A percentile compares a stretch with the other conserved stretches of the same genome.
Conservation (phyloP, 2,329 filamentous ascomycete genomes). For the Aspergillus proliferans region DNA sequence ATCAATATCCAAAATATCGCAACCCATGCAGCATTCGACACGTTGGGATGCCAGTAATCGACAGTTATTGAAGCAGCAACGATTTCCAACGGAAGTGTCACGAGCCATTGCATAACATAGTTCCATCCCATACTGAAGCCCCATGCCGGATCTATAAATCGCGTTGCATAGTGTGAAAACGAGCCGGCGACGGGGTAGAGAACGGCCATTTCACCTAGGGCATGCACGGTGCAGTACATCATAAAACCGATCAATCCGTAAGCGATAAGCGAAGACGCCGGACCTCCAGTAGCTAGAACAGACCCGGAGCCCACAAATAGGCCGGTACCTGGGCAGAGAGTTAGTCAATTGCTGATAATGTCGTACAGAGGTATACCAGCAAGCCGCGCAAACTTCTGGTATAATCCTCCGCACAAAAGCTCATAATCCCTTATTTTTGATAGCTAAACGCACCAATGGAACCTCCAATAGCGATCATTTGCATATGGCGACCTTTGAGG, state of each 20-base stretch:
- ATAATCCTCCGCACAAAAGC: no score
- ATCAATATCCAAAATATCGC: conserved; percentile 75
- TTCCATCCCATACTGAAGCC: conserved; percentile 96
- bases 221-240: conserved; percentile 88
- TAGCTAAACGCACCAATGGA: conserved; percentile 61
- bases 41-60: conserved; percentile 63
- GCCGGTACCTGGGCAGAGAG: conserved; percentile 56
- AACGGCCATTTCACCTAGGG: conserved; percentile 84
- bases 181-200: conserved; percentile 86
- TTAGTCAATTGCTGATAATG: conserved; percentile 4
- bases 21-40: conserved; percentile 71
- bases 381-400: no score
- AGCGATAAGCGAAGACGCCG: conserved; percentile 70
- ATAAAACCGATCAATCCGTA: conserved; percentile 75
- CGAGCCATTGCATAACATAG: conserved; percentile 74
- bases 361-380: no score
- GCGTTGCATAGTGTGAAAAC: conserved; percentile 87
- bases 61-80: conserved; percentile 82
- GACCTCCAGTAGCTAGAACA: conserved; percentile 67
- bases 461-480: conserved; percentile 96
- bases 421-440: no score
- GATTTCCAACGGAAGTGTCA: conserved; percentile 76
- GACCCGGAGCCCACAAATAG: conserved; percentile 78
- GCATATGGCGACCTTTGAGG: conserved; percentile 77
- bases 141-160: conserved; percentile 90